Conservation (phyloP, 2,329 filamentous ascomycete species). For the Colletotrichum lindemuthianum region DNA sequence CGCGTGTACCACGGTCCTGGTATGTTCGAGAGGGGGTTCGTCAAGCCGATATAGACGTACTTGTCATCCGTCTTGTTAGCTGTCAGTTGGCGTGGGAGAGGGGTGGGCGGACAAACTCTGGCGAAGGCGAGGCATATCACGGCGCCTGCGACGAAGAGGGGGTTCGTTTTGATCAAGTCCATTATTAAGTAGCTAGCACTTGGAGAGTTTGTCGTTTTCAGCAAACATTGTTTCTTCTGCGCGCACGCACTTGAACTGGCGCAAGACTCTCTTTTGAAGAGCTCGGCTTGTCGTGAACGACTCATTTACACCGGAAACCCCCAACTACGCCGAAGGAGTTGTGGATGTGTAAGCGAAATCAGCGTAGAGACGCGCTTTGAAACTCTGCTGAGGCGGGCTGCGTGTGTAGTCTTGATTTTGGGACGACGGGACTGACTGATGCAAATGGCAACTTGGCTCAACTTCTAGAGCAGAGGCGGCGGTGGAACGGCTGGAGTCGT, state of each 20-base stretch:
- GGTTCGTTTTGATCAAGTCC: conserved; percentile 16
- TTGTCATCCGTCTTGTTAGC: neutral
- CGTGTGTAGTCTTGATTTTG: conserved; percentile 3
- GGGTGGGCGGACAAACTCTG: neutral
- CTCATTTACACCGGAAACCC: conserved; percentile 3
- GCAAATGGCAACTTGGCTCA: conserved; percentile 1
- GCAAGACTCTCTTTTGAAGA: too few relatives aligned
- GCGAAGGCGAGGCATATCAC: conserved; percentile 7
- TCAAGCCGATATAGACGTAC: conserved; percentile 22
- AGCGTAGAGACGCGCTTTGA: neutral
- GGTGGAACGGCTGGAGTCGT: conserved; percentile 21
- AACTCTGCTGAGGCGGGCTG: conserved; percentile 13
- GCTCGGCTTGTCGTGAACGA: too few relatives aligned
- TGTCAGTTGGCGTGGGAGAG: neutral
- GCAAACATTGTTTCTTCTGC: neutral
- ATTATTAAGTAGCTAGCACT: neutral
- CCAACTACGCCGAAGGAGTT: neutral
- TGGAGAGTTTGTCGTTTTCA: neutral
- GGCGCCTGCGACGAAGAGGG: conserved; percentile 12
- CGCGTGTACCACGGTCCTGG: conserved; percentile 30
- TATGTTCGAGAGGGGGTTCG: conserved; percentile 17
- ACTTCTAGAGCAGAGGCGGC: neutral
- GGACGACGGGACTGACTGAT: conserved; percentile 9
- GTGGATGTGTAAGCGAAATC: too few relatives aligned
- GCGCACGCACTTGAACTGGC: too few relatives aligned